Conservation (phyloP, 768 basidiomycete genomes). For the Xerocomellus chrysenteron region DNA sequence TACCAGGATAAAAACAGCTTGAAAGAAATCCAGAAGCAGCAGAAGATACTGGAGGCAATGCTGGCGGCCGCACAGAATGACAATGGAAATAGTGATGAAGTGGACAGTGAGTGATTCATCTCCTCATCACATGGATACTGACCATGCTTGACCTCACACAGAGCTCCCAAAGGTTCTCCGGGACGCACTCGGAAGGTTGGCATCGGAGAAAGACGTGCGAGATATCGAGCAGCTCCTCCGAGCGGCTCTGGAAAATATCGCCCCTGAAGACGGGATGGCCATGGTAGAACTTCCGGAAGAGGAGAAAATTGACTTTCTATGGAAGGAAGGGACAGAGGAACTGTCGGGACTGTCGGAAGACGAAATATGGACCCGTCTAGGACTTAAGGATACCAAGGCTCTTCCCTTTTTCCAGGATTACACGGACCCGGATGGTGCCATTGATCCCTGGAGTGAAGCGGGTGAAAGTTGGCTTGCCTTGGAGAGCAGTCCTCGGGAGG, state of each 20-base stretch:
- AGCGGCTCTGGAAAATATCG: not conserved
- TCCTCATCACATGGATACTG: too few species aligned
- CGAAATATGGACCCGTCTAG: not conserved
- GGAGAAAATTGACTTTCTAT: not conserved
- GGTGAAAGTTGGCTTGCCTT: constrained; percentile 9
- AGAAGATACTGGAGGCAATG: not conserved
- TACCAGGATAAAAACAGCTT: not conserved
- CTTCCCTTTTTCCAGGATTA: constrained; percentile 5
- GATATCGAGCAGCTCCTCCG: not conserved
- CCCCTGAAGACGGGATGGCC: accelerated
- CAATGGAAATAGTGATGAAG: not conserved
- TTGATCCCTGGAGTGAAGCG: constrained; percentile 8
- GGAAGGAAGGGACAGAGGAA: constrained; percentile 4
- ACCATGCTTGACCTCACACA: not conserved
- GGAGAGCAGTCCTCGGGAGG: not conserved
- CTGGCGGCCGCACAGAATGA: not conserved
- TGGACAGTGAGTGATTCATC: not conserved
- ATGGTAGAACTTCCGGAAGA: not conserved
- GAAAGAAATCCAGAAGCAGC: not conserved
- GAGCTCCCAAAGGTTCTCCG: not conserved
- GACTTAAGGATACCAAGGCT: not conserved
- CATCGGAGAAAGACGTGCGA: not conserved
- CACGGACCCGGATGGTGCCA: not conserved
- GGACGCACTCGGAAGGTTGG: not conserved
- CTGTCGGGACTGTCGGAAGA: not conserved